A percentile compares a stretch with the other conserved stretches of the same genome.
phyloP scores from a whole-genome alignment of 129 eudicot species.

The Artemisia argyi region DNA sequence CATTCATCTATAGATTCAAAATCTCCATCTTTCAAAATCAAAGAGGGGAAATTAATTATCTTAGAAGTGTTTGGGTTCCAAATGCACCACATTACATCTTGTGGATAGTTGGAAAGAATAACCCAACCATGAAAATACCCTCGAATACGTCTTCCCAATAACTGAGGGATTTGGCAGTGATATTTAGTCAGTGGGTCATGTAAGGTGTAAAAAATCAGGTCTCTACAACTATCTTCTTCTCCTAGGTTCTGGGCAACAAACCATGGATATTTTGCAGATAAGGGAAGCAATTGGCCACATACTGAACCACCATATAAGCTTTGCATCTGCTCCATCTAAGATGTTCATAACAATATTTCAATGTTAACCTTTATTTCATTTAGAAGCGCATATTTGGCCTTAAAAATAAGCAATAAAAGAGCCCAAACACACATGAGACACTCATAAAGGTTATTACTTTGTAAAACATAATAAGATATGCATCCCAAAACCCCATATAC shows the following conservation, averaged over 20 bases:
- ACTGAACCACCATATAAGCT: neutral
- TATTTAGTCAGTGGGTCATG: neutral
- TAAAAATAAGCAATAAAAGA: no score
- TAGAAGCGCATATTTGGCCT: no score
- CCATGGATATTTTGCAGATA: slow-evolving; percentile 9
- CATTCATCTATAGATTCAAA: neutral
- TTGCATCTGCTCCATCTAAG: neutral
- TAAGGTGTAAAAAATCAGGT: neutral
- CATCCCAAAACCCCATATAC: no score
- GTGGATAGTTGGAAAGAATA: neutral
- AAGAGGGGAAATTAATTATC: neutral
- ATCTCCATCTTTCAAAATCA: neutral
- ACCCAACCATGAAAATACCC: slow-evolving; percentile 4
- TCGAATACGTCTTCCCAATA: neutral
- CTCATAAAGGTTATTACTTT: no score
- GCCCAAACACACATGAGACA: no score
- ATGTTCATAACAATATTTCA: no score
- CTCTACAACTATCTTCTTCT: neutral
- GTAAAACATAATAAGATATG: no score
- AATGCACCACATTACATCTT: slow-evolving; percentile 4
- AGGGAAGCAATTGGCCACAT: neutral
- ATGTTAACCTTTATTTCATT: no score
- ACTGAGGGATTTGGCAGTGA: slow-evolving; percentile 6
- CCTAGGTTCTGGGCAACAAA: neutral
- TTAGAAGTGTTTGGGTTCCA: neutral